phyloP scores from a whole-genome alignment of 768 basidiomycete genomes.

The Phylloporus rhodoxanthus region DNA sequence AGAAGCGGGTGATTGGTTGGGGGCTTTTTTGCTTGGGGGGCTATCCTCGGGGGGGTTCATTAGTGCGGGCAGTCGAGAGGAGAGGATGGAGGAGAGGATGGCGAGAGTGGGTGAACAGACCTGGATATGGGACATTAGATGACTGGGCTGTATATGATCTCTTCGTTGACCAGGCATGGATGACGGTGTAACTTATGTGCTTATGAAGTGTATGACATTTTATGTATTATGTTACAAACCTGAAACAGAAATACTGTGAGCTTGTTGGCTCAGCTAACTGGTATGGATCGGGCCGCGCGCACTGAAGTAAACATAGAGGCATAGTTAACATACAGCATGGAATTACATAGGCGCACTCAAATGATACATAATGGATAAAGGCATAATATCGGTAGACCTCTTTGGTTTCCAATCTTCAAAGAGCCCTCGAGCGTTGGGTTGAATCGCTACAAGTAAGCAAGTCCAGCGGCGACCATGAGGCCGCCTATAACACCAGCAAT shows the following conservation, averaged over 20 bases:
- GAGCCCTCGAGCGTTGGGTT: neutral
- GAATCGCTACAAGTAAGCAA: conserved; percentile 31
- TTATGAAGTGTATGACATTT: neutral
- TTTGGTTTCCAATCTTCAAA: neutral
- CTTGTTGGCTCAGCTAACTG: neutral
- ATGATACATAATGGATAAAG: conserved; percentile 11
- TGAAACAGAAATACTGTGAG: no score
- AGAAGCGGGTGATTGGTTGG: conserved; percentile 23
- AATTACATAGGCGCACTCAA: conserved; percentile 5
- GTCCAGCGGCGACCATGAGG: conserved; percentile 26
- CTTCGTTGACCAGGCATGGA: conserved; percentile 1
- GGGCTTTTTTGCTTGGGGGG: conserved; percentile 15
- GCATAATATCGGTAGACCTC: conserved; percentile 1
- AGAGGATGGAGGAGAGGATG: conserved; percentile 49
- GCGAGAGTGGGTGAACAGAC: conserved; percentile 43
- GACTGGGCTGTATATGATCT: conserved; percentile 48
- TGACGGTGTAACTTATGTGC: no score
- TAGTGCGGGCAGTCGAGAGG: conserved; percentile 33
- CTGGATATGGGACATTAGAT: conserved; percentile 39
- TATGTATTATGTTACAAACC: neutral
- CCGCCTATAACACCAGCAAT: conserved; percentile 31
- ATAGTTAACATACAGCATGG: conserved; percentile 14
- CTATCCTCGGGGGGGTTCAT: conserved; percentile 22
- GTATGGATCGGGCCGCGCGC: neutral
- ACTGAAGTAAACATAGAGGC: conserved; percentile 3